phyloP scores from a whole-genome alignment of 306 rosid genomes.

The Begonia peltatifolia region DNA sequence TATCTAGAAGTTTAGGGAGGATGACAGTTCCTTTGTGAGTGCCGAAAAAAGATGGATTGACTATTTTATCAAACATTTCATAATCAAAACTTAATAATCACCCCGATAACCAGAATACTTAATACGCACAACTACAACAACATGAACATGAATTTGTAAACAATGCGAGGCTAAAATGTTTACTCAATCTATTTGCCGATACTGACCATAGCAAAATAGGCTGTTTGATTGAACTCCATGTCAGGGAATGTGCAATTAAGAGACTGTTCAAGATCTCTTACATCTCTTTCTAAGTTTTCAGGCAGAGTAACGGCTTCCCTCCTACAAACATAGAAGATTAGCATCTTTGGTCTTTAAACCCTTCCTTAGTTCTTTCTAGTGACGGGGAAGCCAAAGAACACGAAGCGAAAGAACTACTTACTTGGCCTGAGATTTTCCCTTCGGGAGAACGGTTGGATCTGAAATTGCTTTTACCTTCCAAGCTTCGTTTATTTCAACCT shows the following conservation, averaged over 20 bases:
- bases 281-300: conserved; percentile 25
- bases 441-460: conserved; percentile 54
- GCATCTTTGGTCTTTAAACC: not conserved
- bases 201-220: conserved; percentile 58
- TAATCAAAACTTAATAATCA: no score
- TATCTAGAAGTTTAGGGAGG: no score
- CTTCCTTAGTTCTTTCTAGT: not conserved
- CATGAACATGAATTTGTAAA: no score
- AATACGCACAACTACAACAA: no score
- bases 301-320: conserved; percentile 54
- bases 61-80: no score
- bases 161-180: no score
- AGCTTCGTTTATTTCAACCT: conserved; percentile 76
- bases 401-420: conserved; percentile 14
- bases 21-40: no score
- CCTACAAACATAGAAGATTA: conserved; percentile 25
- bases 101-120: no score
- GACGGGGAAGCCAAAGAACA: not conserved
- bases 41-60: no score
- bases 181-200: not conserved
- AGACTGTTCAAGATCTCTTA: conserved; percentile 37
- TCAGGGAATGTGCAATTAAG: conserved; percentile 20
- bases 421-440: conserved; percentile 75
- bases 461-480: conserved; percentile 50
- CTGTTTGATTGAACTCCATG: conserved; percentile 32